Conservation (phyloP, 805 yeast species). For the Candida ficus region DNA sequence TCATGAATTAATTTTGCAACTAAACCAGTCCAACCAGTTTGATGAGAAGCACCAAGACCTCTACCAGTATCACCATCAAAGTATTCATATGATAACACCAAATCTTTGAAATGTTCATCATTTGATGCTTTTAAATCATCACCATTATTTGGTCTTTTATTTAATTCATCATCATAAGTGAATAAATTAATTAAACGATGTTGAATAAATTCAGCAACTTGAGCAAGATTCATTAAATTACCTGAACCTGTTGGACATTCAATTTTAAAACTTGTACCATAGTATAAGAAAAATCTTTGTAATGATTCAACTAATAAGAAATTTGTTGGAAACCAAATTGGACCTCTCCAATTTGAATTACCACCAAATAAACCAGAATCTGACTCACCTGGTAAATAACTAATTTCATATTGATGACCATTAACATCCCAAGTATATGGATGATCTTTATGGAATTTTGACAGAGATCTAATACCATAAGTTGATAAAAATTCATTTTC, state of each 20-base stretch:
- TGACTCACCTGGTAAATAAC: slow-evolving; percentile 82
- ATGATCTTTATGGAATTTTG: slow-evolving; percentile 77
- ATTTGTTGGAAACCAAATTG: slow-evolving; percentile 94
- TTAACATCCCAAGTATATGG: slow-evolving; percentile 83
- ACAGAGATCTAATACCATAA: slow-evolving; percentile 83
- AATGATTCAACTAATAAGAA: slow-evolving; percentile 81
- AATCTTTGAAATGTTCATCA: slow-evolving; percentile 70
- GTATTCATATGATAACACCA: slow-evolving; percentile 77
- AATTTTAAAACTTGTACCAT: slow-evolving; percentile 79
- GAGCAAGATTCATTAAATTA: slow-evolving; percentile 67
- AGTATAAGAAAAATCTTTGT: slow-evolving; percentile 82
- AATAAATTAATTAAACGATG: slow-evolving; percentile 79
- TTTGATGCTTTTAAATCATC: slow-evolving; percentile 53
- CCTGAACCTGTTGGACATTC: slow-evolving; percentile 89
- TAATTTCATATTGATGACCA: slow-evolving; percentile 64
- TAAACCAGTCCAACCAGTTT: slow-evolving; percentile 94
- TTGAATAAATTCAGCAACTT: slow-evolving; percentile 86
- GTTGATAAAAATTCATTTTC: slow-evolving; percentile 80
- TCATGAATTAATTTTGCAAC: slow-evolving; percentile 91
- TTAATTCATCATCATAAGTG: slow-evolving; percentile 56
- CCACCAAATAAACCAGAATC: slow-evolving; percentile 95
- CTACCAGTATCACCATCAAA: slow-evolving; percentile 94
- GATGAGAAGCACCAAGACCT: slow-evolving; percentile 91
- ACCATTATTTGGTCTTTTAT: slow-evolving; percentile 76
- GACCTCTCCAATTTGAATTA: slow-evolving; percentile 96